Conservation (phyloP, 306 rosid genomes). For the Ormosia semicastrata region DNA sequence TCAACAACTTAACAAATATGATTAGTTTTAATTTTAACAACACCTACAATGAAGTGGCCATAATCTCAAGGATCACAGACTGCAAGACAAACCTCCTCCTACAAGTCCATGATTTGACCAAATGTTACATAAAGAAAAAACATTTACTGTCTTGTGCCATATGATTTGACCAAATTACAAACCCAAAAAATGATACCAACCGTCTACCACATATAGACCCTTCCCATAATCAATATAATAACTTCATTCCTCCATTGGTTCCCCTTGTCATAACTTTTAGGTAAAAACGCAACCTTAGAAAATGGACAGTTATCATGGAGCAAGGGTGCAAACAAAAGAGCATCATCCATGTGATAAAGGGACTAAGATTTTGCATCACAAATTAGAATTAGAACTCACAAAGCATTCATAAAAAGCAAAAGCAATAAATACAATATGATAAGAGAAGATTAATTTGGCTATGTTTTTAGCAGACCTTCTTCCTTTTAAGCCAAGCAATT, state of each 20-base stretch:
- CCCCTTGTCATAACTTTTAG: neutral
- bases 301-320: neutral
- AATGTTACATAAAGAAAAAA: neutral
- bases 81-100: too few species aligned
- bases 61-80: too few species aligned
- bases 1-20: too few species aligned
- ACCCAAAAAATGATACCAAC: neutral
- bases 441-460: conserved; percentile 19
- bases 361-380: conserved; percentile 10
- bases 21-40: too few species aligned
- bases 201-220: neutral
- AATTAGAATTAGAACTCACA: conserved; percentile 11
- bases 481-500: conserved; percentile 94
- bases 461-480: conserved; percentile 61
- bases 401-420: conserved; percentile 14
- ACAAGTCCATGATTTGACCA: too few species aligned
- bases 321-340: neutral
- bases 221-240: conserved; percentile 12
- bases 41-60: too few species aligned
- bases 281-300: conserved; percentile 7
- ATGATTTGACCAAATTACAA: conserved; percentile 5
- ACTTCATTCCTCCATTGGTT: neutral
- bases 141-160: neutral
- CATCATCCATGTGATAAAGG: conserved; percentile 12
- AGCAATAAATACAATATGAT: conserved; percentile 4